Evolutionary conservation across 1,284 basidiomycete species (phyloP).

Genomic region (Boletus sp.): DNA sequence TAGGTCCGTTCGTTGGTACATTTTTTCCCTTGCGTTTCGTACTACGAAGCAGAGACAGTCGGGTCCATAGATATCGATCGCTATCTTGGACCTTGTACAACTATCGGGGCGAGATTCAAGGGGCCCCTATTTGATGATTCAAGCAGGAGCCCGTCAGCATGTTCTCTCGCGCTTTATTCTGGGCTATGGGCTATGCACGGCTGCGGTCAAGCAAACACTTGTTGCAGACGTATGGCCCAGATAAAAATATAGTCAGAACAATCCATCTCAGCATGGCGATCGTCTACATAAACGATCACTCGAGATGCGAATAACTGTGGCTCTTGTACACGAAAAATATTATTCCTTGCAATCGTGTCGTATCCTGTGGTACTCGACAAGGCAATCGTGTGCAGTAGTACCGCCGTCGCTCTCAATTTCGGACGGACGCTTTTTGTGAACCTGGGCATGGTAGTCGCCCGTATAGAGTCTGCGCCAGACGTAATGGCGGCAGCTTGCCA

Average conservation of each 20-base stretch:
- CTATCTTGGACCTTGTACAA: constrained; percentile 71
- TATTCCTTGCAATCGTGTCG: constrained; percentile 84
- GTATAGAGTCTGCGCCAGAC: no score
- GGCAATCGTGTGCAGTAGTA: constrained; percentile 68
- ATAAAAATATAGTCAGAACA: constrained; percentile 83
- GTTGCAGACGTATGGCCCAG: constrained; percentile 83
- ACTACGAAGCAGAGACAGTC: not conserved
- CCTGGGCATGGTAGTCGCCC: no score
- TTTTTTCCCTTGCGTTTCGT: constrained; percentile 5
- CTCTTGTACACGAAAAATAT: constrained; percentile 36
- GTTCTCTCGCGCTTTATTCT: constrained; percentile 92
- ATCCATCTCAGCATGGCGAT: constrained; percentile 86
- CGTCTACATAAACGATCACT: constrained; percentile 52
- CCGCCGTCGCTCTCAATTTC: constrained; percentile 95
- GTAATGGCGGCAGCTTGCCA: no score
- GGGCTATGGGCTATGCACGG: constrained; percentile 96
- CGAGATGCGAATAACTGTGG: not conserved
- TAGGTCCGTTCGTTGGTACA: constrained; percentile 59
- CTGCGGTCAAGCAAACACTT: constrained; percentile 89
- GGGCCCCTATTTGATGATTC: constrained; percentile 72
- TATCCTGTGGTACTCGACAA: constrained; percentile 94
- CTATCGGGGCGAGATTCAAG: constrained; percentile 60
- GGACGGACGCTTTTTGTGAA: constrained; percentile 84
- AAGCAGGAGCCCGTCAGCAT: constrained; percentile 75
- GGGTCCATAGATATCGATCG: constrained; percentile 57